A percentile compares a stretch with the other conserved stretches of the same genome.
phyloP scores from a whole-genome alignment of 768 basidiomycete genomes.

The Lentinula boryana region DNA sequence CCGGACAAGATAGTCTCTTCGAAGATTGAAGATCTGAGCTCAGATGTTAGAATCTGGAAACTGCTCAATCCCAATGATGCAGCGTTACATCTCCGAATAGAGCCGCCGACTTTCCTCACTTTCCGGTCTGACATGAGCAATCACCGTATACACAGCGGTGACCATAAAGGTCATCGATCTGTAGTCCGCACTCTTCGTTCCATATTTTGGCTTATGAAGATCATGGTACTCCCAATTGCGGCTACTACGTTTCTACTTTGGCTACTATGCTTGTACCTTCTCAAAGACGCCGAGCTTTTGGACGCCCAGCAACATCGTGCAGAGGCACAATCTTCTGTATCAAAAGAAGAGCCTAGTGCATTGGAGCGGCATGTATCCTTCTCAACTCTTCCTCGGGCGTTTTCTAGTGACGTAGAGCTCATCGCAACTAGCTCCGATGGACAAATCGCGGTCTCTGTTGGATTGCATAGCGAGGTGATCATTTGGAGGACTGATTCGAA shows the following conservation, averaged over 20 bases:
- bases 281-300: slow-evolving; percentile 88
- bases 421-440: slow-evolving; percentile 68
- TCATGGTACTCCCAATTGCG: slow-evolving; percentile 81
- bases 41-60: slow-evolving; percentile 71
- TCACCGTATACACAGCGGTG: slow-evolving; percentile 6
- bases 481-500: slow-evolving; percentile 53
- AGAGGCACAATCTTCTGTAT: slow-evolving; percentile 32
- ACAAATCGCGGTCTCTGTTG: slow-evolving; percentile 61
- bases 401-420: slow-evolving; percentile 78
- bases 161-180: slow-evolving; percentile 14
- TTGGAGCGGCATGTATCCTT: slow-evolving; percentile 48
- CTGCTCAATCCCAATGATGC: slow-evolving; percentile 65
- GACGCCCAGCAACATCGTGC: slow-evolving; percentile 74
- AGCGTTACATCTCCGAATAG: slow-evolving; percentile 68
- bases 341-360: slow-evolving; percentile 21
- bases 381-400: slow-evolving; percentile 72
- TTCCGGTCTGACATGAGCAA: slow-evolving; percentile 39
- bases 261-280: slow-evolving; percentile 71
- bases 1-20: slow-evolving; percentile 11
- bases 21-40: slow-evolving; percentile 15
- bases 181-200: slow-evolving; percentile 44
- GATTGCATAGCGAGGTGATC: slow-evolving; percentile 71
- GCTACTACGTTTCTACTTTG: slow-evolving; percentile 72
- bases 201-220: slow-evolving; percentile 71
- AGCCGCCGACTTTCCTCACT: slow-evolving; percentile 73